Evolutionary conservation across 768 basidiomycete genomes (phyloP), one percentile per base, ranked within the genome.

Genomic region (Collybia mongolica): DNA sequence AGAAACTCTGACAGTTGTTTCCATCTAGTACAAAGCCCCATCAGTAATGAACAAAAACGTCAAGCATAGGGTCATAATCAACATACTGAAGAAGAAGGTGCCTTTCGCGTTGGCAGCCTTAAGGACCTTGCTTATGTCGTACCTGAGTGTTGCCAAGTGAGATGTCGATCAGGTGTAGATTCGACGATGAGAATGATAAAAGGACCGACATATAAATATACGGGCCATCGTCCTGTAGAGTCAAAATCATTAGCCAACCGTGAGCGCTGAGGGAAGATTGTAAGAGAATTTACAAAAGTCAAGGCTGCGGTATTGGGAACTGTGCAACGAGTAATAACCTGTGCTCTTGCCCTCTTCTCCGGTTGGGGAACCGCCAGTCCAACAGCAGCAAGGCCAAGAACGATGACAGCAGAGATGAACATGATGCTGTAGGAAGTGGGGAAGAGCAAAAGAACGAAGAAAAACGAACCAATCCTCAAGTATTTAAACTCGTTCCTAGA

Each of bases 61-160:
- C 18, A 17, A 32, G 15, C 23, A 20, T n/a, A 29, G 12, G 9
- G 14, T 17, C 38, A 23, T 17, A 20, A 28, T 9, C 26, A 14
- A 29, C 46, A 18, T 28, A 47, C 46, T 47, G 15, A 47, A 39
- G 64, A 77, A 75, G 53, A 76, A 78, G 0, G 76, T 76, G 1
- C 69, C 75, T 39, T 61, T 70, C 2, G 66, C 73, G 19, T 63
- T 63, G 18, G 66, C 65, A 24, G 62, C 65, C 4, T 52, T 5
- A 24, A 29, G 49, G 24, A 20, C 28, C 6, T 54, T 44, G 42
- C 46, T 52, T n/a, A 50, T 42, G 7, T 55, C 54, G 35, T 55
- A 46, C 14, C 54, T 59, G 42, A 26, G 39, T 20, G 8, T n/a
- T 17, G 40, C 22, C n/a, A 19, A 18, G 36, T 23, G 23, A 23